These are phyloP conservation scores for Populus ilicifolia DNA, from an alignment of 345 rosid genomes.

Conservation along the genomic window DNA sequence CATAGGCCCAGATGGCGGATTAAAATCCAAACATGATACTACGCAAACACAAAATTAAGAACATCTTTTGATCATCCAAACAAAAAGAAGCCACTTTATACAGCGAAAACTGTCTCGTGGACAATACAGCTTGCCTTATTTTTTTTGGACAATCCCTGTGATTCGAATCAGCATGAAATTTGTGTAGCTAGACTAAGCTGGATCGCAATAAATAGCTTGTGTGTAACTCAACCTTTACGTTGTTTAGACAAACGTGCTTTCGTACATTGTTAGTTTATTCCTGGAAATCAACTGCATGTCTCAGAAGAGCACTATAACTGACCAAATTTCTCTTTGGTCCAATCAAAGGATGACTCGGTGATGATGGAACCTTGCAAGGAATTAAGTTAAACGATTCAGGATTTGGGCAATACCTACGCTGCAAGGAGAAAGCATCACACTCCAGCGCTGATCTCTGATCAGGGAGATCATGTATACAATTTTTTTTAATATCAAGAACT, in stretches of 20 bases:
- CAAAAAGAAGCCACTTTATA: too few relatives aligned
- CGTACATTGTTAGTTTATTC: neutral
- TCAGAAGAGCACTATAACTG: conserved; percentile 23
- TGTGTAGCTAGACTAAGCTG: neutral
- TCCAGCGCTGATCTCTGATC: conserved; percentile 36
- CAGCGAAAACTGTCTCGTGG: too few relatives aligned
- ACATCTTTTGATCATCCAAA: too few relatives aligned
- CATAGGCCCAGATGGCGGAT: too few relatives aligned
- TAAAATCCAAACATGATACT: too few relatives aligned
- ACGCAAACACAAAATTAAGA: too few relatives aligned
- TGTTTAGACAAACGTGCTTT: neutral
- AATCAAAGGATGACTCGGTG: neutral
- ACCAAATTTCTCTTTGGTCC: conserved; percentile 18
- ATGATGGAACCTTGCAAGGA: conserved; percentile 27
- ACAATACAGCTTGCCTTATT: neutral
- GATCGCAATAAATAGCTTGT: neutral
- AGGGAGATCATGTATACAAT: conserved; percentile 36
- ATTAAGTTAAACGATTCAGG: conserved; percentile 16
- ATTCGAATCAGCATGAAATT: neutral
- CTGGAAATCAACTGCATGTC: neutral
- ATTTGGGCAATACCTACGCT: conserved; percentile 14
- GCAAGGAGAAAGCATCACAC: conserved; percentile 28
- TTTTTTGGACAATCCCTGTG: neutral
- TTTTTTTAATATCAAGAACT: conserved; percentile 33
- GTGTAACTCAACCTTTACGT: too few relatives aligned